Evolutionary conservation across 257 asterid species (phyloP).

Genomic region (Jaltomata sinuosa): DNA sequence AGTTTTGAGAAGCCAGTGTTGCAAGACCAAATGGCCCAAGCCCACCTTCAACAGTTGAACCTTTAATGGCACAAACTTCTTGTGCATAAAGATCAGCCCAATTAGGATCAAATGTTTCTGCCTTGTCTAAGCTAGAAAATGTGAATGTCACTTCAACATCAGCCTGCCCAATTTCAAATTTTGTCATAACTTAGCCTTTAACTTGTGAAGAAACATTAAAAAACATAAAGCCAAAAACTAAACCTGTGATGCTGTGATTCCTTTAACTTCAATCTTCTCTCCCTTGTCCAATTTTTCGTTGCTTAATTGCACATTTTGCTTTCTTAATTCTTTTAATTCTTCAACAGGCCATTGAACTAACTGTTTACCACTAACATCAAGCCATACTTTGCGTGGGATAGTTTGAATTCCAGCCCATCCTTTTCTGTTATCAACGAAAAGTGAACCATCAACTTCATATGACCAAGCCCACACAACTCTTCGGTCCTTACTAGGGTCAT

Average conservation of each 20-base stretch:
- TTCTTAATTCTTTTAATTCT: not conserved
- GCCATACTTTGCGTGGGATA: constrained; percentile 4
- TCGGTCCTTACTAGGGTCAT: constrained; percentile 40
- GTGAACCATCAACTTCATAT: constrained; percentile 34
- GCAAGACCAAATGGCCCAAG: not conserved
- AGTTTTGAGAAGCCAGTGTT: not conserved
- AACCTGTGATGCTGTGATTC: not conserved
- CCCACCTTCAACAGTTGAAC: not conserved
- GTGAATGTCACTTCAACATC: not conserved
- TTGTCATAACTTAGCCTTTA: too few species aligned
- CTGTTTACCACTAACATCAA: not conserved
- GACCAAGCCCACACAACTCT: constrained; percentile 83
- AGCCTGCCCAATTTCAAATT: too few species aligned
- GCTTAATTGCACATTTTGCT: not conserved
- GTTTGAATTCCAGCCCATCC: constrained; percentile 21
- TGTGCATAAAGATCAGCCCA: not conserved
- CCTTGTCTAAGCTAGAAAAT: not conserved
- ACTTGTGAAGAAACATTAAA: too few species aligned
- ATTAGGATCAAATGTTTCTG: not conserved
- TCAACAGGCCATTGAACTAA: not conserved
- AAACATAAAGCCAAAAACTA: too few species aligned
- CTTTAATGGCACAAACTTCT: not conserved
- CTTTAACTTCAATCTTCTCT: not conserved
- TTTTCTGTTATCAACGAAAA: constrained; percentile 29
- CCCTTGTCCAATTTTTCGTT: not conserved